Conservation (phyloP, 2,329 filamentous ascomycete genomes). For the Aureobasidium musti region DNA sequence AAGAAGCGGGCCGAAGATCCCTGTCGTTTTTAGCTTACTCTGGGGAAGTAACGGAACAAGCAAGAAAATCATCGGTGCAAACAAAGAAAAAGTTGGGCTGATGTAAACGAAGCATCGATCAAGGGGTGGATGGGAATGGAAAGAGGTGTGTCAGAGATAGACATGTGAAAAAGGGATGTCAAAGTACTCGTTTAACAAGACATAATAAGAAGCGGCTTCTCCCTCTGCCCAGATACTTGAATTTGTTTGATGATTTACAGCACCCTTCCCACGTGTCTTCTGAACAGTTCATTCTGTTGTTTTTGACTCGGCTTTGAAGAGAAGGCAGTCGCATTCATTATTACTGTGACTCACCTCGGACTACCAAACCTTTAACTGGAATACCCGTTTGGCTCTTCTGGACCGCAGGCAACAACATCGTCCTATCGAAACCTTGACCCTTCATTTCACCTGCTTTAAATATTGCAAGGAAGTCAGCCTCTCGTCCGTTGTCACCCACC, state of each 20-base stretch:
- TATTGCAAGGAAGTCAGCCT: slow-evolving; percentile 11
- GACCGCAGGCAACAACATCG: not conserved
- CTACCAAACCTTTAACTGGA: not conserved
- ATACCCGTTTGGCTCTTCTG: not conserved
- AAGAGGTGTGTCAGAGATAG: slow-evolving; percentile 22
- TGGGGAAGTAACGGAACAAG: slow-evolving; percentile 29
- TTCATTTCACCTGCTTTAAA: not conserved
- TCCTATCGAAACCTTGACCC: slow-evolving; percentile 18
- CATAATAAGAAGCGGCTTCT: slow-evolving; percentile 15
- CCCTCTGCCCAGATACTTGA: slow-evolving; percentile 4
- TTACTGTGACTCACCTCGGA: slow-evolving; percentile 9
- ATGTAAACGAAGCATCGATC: slow-evolving; percentile 11
- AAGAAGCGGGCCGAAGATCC: slow-evolving; percentile 25
- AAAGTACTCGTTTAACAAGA: not conserved
- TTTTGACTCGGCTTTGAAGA: not conserved
- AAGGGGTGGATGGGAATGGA: slow-evolving; percentile 23
- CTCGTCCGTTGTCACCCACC: slow-evolving; percentile 16
- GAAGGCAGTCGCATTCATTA: slow-evolving; percentile 9
- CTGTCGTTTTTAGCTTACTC: slow-evolving; percentile 27
- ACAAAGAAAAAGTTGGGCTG: slow-evolving; percentile 21
- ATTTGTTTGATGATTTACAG: slow-evolving; percentile 3
- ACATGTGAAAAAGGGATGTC: slow-evolving; percentile 6
- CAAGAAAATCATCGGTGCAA: slow-evolving; percentile 14
- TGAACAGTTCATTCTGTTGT: not conserved
- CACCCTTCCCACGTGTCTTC: slow-evolving; percentile 7